Base-by-base conservation (phyloP, 192 early-diverging fungal genomes). In the Paraglomus occultum region DNA sequence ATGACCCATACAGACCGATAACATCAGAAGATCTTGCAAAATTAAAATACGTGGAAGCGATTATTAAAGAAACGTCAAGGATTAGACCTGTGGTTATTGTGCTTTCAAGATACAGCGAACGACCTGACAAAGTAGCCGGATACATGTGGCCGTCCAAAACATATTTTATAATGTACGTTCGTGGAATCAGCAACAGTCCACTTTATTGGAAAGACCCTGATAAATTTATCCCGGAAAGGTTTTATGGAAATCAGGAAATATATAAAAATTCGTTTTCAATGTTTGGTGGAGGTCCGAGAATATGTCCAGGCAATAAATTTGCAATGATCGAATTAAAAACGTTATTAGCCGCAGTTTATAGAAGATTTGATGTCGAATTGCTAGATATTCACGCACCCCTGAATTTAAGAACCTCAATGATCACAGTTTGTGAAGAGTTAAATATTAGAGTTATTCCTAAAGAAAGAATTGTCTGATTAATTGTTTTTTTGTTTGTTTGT, bases 21-120 rank as follows among this genome's bases (percentile, higher is more conserved):
- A 44, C 15, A 17, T 62, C 42, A 38, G 59, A 62, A 62, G 59
- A 62, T 45, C 44, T 62, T 20, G 44, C 14, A 38, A 62, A 62
- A 62, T 62, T 62, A 38, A 44, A 40, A 44, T 62, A 62, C n/a
- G 17, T 62, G 4, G 42, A 62, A 38, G 59, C 59, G 11, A 44
- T 62, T 43, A 62, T 62, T 44, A 38, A 62, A 38, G 59, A 62
- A 43, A 44, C 48, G 6, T 47, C 44, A 8, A 43, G 61, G 20
- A 8, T 63, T 18, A 63, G 45, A 46, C 42, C 61, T 14, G 46
- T 43, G 9, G 61, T 63, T 20, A 23, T 22, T 0, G n/a, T 46
- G 11, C 11, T 63, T 6, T 63, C 48, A 14, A n/a, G 61, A 18
- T 43, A 31, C 38, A 55, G 20, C 9, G 20, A 20, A 20, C 20